phyloP scores from a whole-genome alignment of 2,329 filamentous ascomycete genomes.

The Fusarium cyanostomum region DNA sequence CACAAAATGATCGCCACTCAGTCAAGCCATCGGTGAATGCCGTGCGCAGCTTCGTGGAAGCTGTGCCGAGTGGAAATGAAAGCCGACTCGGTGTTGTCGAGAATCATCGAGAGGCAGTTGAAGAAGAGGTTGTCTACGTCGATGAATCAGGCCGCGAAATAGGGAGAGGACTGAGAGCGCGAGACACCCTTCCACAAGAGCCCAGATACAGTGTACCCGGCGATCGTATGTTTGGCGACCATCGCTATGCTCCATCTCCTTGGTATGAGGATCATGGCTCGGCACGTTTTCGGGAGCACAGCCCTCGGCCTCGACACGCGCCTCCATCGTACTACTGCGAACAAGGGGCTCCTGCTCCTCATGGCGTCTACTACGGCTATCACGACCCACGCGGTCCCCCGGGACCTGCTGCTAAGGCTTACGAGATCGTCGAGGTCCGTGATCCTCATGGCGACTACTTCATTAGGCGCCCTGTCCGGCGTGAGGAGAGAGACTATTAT shows the following conservation, averaged over 20 bases:
- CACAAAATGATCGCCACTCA: slow-evolving; percentile 1
- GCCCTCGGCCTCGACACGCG: slow-evolving; percentile 12
- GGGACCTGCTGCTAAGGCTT: slow-evolving; percentile 43
- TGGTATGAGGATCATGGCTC: slow-evolving; percentile 21
- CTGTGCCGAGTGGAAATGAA: neutral
- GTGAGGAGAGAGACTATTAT: slow-evolving; percentile 42
- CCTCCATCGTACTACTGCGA: slow-evolving; percentile 15
- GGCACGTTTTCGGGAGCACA: slow-evolving; percentile 19
- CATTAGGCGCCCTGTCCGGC: slow-evolving; percentile 53
- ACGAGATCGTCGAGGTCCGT: slow-evolving; percentile 58
- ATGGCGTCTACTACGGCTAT: slow-evolving; percentile 21
- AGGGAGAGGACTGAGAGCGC: slow-evolving; percentile 31
- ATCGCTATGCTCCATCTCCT: slow-evolving; percentile 4
- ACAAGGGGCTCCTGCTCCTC: neutral
- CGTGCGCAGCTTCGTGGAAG: slow-evolving; percentile 12
- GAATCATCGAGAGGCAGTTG: slow-evolving; percentile 7
- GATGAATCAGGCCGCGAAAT: slow-evolving; percentile 40
- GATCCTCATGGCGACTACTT: slow-evolving; percentile 58
- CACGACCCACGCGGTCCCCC: slow-evolving; percentile 2
- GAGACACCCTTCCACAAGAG: slow-evolving; percentile 22
- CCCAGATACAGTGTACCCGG: slow-evolving; percentile 12
- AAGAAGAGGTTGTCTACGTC: slow-evolving; percentile 42
- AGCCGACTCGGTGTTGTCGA: slow-evolving; percentile 1
- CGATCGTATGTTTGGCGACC: slow-evolving; percentile 5
- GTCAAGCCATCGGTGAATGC: neutral